Base-by-base conservation (phyloP, 73 alveolate genomes). In the Diophrys appendiculata region DNA sequence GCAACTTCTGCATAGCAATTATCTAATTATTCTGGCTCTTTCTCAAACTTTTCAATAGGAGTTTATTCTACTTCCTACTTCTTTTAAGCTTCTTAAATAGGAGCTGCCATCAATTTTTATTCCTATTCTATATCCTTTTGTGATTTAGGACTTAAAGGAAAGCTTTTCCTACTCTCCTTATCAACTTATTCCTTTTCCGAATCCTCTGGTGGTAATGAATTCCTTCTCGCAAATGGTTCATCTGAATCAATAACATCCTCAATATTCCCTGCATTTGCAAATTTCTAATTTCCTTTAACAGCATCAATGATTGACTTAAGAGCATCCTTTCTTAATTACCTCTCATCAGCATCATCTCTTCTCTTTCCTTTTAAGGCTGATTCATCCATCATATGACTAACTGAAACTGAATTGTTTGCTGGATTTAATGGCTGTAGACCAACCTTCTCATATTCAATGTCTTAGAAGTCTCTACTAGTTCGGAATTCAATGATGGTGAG, bases 271-370 rank as follows among this genome's bases (percentile, higher is more conserved):
- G 77, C 76, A 18, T 43, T 80, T 72, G 18, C n/a, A 29, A 85
- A 73, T 26, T 81, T 87, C 54, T 81, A 71, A 54, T 85, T 85
- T 14, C 72, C 76, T 30, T 77, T 77, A 24, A 84, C 67, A 1
- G 78, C 56, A 26, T 68, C 56, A 0, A 84, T 60, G 31, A 84
- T 77, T 2, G 54, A 68, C 52, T 77, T 84, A 23, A 84, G 77
- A 23, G 92, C 92, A 13, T 84, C 80, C 32, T 70, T 69, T 65
- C 87, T 65, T 1, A 75, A 28, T 55, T 75, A 18, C 26, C 54
- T 25, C 67, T 75, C 83, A 28, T 22, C 26, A 18, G 43, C 75
- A 0, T 75, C 74, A 29, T 60, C 55, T 11, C 52, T 28, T 18
- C 34, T 28, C 30, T 29, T 27, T 11, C 25, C 68, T 70, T 35